A percentile compares a stretch with the other conserved stretches of the same genome.
Conservation (phyloP, 2,329 filamentous ascomycete species). For the Cladosporium phlei region DNA sequence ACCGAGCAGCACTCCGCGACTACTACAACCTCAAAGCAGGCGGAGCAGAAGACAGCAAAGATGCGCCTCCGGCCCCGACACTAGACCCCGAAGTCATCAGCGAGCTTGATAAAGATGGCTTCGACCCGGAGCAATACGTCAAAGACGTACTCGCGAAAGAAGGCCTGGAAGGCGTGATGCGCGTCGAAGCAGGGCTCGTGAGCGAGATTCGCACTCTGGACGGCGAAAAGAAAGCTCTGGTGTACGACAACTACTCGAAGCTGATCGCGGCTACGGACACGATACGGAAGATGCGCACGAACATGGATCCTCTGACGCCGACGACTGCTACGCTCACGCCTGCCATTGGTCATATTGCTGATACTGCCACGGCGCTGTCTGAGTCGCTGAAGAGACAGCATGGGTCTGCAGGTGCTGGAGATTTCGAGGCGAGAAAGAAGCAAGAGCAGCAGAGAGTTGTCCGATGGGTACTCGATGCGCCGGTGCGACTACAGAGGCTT, state of each 20-base stretch:
- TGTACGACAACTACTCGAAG: constrained; percentile 98
- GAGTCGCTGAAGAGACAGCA: constrained; percentile 32
- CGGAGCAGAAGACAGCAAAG: constrained; percentile 14
- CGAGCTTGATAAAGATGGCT: constrained; percentile 69
- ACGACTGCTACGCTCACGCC: constrained; percentile 68
- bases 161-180: constrained; percentile 63
- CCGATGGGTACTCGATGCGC: constrained; percentile 57
- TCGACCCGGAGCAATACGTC: constrained; percentile 69
- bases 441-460: constrained; percentile 53
- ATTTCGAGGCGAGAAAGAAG: constrained; percentile 35
- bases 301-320: constrained; percentile 74
- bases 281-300: constrained; percentile 80
- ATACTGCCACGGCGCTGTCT: constrained; percentile 46
- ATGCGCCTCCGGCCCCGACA: constrained; percentile 28
- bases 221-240: constrained; percentile 91
- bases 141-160: constrained; percentile 56
- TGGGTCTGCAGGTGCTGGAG: constrained; percentile 2
- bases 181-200: constrained; percentile 65
- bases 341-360: constrained; percentile 70
- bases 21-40: constrained; percentile 77
- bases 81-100: constrained; percentile 56
- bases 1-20: constrained; percentile 82
- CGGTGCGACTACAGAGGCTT: constrained; percentile 54
- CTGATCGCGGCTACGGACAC: constrained; percentile 95
- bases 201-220: constrained; percentile 82